Base-by-base conservation (phyloP, 345 rosid genomes). In the Laguncularia racemosa region DNA sequence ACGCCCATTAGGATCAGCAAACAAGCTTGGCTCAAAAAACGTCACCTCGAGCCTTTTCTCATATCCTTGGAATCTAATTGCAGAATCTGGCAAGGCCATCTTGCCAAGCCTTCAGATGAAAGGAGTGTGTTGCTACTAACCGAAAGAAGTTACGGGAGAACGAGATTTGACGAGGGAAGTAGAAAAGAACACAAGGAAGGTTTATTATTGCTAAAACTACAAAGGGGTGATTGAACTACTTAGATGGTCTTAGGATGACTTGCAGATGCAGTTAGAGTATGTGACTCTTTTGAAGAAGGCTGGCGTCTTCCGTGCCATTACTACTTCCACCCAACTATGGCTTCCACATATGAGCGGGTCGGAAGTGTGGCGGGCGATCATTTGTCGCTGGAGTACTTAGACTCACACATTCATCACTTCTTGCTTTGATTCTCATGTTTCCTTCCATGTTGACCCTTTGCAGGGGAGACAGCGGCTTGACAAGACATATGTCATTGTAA, bases 61-160 rank as follows among this genome's bases (percentile, higher is more conserved):
- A 49, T 71, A 93, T 61, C 99, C 99, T 77, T 93, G 97, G 46
- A 89, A 93, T 56, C 99, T 97, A 54, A 93, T 93, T 64, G 95
- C 88, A 46, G 96, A 89, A 46, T 28, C 61, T 3, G 75, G 72
- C 57, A 75, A 49, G 56, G 82, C 88, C 95, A 92, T 81, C 43
- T 63, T 71, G 70, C 44, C 68, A 26, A 26, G 28, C 28, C 28
- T 26, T 80, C 53, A 65, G 44, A 26, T 55, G 21, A 20, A 67
- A 58, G 48, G 44, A 53, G 58, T 48, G 71, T 2, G 58, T 54
- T 61, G 76, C 74, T 72, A 61, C 59, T 63, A 67, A 21, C 16
- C 53, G n/a, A n/a, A n/a, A n/a, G n/a, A 16, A 44, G 57, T 54
- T 2, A 53, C 48, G 17, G 55, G 60, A 64, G 50, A 40, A 43